Conservation (phyloP, 495 filamentous ascomycete species). For the Cairneyella variabilis region DNA sequence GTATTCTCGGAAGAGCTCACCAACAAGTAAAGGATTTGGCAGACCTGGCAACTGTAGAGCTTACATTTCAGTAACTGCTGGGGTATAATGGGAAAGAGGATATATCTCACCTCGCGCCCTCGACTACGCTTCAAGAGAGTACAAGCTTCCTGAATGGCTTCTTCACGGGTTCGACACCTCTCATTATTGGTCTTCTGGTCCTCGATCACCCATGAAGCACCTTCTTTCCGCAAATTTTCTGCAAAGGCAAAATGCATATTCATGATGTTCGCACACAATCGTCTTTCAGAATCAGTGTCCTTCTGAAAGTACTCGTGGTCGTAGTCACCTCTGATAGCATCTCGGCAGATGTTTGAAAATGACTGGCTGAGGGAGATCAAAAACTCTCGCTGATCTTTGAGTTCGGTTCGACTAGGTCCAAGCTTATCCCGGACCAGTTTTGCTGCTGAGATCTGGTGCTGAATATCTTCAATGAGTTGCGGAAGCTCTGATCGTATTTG, state of each 20-base stretch:
- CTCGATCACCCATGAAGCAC: slow-evolving; percentile 6
- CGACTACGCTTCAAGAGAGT: slow-evolving; percentile 12
- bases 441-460: slow-evolving; percentile 1
- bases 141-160: slow-evolving; percentile 12
- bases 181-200: not conserved
- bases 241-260: slow-evolving; percentile 44
- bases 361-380: slow-evolving; percentile 13
- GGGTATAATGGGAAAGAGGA: not conserved
- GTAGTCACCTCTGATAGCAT: slow-evolving; percentile 17
- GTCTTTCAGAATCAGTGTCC: slow-evolving; percentile 26
- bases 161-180: slow-evolving; percentile 4
- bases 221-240: slow-evolving; percentile 32
- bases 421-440: slow-evolving; percentile 6
- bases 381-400: slow-evolving; percentile 11
- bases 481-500: slow-evolving; percentile 36
- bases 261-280: slow-evolving; percentile 46
- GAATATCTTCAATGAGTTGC: slow-evolving; percentile 18
- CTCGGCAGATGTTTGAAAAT: slow-evolving; percentile 14
- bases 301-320: slow-evolving; percentile 12
- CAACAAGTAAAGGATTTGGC: slow-evolving; percentile 30
- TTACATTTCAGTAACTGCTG: not conserved
- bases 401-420: slow-evolving; percentile 12
- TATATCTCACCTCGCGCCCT: slow-evolving; percentile 11
- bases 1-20: slow-evolving; percentile 33
- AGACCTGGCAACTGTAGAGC: slow-evolving; percentile 28